phyloP scores from a whole-genome alignment of 495 filamentous ascomycete genomes.

The Aspergillus panamensis region DNA sequence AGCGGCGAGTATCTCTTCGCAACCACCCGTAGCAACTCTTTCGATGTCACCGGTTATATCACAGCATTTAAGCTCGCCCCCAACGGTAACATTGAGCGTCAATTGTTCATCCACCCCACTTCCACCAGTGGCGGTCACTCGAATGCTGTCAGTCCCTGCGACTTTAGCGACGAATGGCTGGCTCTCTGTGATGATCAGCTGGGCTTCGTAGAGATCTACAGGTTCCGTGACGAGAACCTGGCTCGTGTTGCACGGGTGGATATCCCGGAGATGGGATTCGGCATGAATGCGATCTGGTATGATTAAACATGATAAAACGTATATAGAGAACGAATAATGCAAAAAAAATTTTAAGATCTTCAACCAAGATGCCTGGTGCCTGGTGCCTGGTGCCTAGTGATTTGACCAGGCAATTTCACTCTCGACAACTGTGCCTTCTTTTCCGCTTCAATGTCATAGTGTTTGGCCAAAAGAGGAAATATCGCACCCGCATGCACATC shows the following conservation, averaged over 20 bases:
- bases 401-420: no score
- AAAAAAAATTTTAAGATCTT: background rate
- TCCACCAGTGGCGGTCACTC: constrained; percentile 82
- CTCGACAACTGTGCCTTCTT: no score
- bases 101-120: constrained; percentile 76
- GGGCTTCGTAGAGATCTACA: constrained; percentile 81
- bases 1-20: constrained; percentile 72
- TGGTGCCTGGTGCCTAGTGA: no score
- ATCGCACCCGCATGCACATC: no score
- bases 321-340: constrained; percentile 1
- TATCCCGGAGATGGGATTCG: constrained; percentile 77
- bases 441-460: no score
- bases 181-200: constrained; percentile 82
- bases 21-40: constrained; percentile 71
- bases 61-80: constrained; percentile 70
- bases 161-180: constrained; percentile 80
- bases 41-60: constrained; percentile 74
- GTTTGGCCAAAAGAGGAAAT: no score
- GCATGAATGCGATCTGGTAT: constrained; percentile 91
- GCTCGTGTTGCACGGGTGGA: constrained; percentile 68
- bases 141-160: constrained; percentile 74
- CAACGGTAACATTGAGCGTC: constrained; percentile 66
- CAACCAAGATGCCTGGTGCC: no score
- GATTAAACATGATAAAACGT: constrained; percentile 46
- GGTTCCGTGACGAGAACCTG: constrained; percentile 75